Base-by-base conservation (phyloP, 352 stramenopile species). In the Pythium guiyangense region DNA sequence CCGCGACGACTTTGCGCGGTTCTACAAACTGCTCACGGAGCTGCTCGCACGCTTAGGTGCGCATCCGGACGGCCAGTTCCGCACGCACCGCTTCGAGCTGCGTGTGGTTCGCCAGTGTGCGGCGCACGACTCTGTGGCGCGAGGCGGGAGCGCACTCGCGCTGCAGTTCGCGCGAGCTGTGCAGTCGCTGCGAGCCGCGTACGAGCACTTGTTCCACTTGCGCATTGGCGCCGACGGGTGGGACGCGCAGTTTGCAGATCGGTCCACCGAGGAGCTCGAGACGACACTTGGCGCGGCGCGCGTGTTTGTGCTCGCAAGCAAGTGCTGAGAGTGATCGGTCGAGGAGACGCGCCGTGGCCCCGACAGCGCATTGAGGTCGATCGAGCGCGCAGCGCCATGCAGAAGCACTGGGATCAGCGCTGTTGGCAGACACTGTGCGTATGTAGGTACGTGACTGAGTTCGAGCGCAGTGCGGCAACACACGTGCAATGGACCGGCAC, bases 1-100 rank as follows among this genome's bases (percentile, higher is more conserved):
- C n/a, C 39, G n/a, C 20, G 37, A 12, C 14, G 56, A 62, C 42
- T 57, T 57, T 18, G 31, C 22, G 1, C 50, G 56, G 1, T 62
- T 62, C 43, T 57, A 62, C 49, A 29, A 4, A 3, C 18, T 57
- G 4, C 42, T 62, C 1, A 26, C 55, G 1, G 48, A 62, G 20
- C 31, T 62, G 18, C 46, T 62, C 14, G 10, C 37, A 9, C 45
- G 48, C 29, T 62, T 62, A n/a, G 53, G 25, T 11, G 10, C 26
- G 15, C n/a, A 26, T 2, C 12, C 25, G 4, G 27, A 57, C 9
- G 49, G 49, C 3, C 49, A 50, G 22, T 34, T 57, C n/a, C 3
- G 8, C 15, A 25, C n/a, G 1, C 48, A 57, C 18, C 48, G 56
- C 42, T 62, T 62, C 25, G 48, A 57, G 42, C 49, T 62, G 11